These are phyloP conservation scores for Sarocladiaceae sp. DNA, from an alignment of 2,329 filamentous ascomycete genomes.

Conservation along the genomic window DNA sequence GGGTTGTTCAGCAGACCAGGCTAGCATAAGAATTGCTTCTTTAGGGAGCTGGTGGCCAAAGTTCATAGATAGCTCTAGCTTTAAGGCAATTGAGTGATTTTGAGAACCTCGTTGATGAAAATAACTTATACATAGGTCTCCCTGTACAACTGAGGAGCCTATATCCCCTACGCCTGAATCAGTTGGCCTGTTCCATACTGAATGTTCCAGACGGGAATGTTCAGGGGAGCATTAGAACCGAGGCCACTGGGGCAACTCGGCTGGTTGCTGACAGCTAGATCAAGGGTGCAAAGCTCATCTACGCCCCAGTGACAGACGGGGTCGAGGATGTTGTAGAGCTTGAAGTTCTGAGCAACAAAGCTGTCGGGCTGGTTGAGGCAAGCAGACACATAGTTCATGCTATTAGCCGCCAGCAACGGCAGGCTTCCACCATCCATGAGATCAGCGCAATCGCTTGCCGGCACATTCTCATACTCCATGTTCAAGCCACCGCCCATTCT, in stretches of 20 bases:
- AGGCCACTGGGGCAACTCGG: conserved; percentile 43
- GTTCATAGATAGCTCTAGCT: too few species aligned
- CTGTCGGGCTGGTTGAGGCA: conserved; percentile 40
- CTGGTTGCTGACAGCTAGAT: conserved; percentile 47
- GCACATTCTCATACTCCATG: conserved; percentile 47
- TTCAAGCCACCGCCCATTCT: conserved; percentile 43
- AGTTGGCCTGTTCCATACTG: conserved; percentile 40
- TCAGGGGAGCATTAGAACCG: conserved; percentile 21
- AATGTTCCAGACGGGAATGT: conserved; percentile 35
- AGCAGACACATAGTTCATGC: conserved; percentile 48
- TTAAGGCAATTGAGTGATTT: too few species aligned
- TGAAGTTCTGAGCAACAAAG: conserved; percentile 49
- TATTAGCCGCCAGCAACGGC: conserved; percentile 51
- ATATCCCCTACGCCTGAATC: not conserved
- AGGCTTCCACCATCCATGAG: conserved; percentile 48
- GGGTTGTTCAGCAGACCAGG: too few species aligned
- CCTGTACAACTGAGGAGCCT: too few species aligned
- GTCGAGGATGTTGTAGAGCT: conserved; percentile 50
- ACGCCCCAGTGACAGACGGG: conserved; percentile 43
- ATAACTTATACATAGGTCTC: too few species aligned
- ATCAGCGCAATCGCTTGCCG: conserved; percentile 42
- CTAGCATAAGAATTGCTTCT: too few species aligned
- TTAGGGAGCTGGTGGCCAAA: too few species aligned
- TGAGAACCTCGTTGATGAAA: too few species aligned
- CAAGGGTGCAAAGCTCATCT: conserved; percentile 46